Base-by-base conservation (phyloP, 2,329 filamentous ascomycete species). In the Verticillium albo-atrum region DNA sequence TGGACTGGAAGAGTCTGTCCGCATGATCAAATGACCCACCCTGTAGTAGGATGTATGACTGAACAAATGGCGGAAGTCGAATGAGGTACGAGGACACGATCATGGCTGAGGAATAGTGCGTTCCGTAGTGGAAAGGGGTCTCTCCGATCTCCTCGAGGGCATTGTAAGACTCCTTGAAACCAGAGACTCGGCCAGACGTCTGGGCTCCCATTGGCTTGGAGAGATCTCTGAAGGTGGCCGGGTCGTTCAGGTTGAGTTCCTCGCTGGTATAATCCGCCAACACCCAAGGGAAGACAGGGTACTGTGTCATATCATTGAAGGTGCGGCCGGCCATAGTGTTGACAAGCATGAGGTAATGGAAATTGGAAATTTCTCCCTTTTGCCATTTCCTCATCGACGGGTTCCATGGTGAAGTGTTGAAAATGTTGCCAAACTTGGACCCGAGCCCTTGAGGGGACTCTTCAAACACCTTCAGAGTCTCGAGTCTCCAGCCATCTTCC, bases 91-190 rank as follows among this genome's bases (percentile, higher is more conserved):
- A 97, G 14, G 92, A 92, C 6, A 99, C 95, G 61, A 97, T 97
- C 95, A 98, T 99, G 7, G 95, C 95, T 2, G 95, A 98, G 1
- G 95, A 98, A 73, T 99, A 99, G 72, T 99, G 96, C 0, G 96
- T 99, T 20, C 95, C 95, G 66, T 98, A 99, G 71, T 99, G 95
- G 71, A 97, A 99, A 0, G 95, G 90, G 1, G 90, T 89, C 53
- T 97, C 93, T 7, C 89, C 91, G 81, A 99, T 96, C 71, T 98
- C 95, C 1, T 89, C 89, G 71, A 99, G 89, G 17, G 91, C 90
- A 65, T 88, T 87, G 72, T 97, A 98, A 30, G 92, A 86, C 67
- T 96, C 90, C 56, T 86, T 83, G 68, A 95, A 96, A 6, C 92
- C 91, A 0, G 85, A 80, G 64, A 96, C 90, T 64, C 94, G 85